Percentiles rank a stretch among this genome's conserved stretches.
Evolutionary conservation across 2,329 filamentous ascomycete species (phyloP).

Genomic region (Plectosphaerella cucumerina): DNA sequence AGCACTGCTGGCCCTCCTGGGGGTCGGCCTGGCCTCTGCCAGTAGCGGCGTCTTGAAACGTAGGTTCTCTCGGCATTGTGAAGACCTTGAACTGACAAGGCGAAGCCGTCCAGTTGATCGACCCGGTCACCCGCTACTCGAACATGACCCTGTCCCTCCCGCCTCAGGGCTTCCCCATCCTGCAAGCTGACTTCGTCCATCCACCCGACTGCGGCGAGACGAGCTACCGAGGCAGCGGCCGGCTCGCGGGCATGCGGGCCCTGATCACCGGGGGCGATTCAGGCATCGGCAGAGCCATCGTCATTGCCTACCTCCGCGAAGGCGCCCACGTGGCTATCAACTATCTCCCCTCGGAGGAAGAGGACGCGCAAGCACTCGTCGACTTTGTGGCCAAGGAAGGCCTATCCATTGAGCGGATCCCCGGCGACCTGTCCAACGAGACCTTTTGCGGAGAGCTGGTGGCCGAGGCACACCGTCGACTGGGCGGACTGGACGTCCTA

Average conservation of each 20-base stretch:
- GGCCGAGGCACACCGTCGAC: background rate
- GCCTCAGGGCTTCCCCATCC: slow-evolving; percentile 1
- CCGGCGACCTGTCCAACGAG: slow-evolving; percentile 5
- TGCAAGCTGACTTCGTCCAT: slow-evolving; percentile 5
- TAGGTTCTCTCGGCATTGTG: no score
- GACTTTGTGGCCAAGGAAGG: background rate
- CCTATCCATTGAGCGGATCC: slow-evolving; percentile 1
- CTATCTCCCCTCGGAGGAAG: slow-evolving; percentile 12
- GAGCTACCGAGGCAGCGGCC: background rate
- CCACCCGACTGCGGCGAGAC: slow-evolving; percentile 2
- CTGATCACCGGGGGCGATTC: slow-evolving; percentile 3
- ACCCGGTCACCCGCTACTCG: background rate
- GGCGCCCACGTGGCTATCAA: slow-evolving; percentile 12
- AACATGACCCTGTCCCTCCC: slow-evolving; percentile 7
- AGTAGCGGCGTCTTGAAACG: no score
- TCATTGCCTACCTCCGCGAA: slow-evolving; percentile 10
- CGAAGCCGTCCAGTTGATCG: background rate
- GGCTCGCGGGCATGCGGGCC: background rate
- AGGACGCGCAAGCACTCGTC: slow-evolving; percentile 8
- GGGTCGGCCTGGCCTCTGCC: no score
- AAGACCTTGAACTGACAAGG: background rate
- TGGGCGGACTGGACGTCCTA: slow-evolving; percentile 3
- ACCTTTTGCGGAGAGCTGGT: slow-evolving; percentile 7
- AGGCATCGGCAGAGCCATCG: slow-evolving; percentile 11
- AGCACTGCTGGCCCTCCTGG: no score